Evolutionary conservation across 345 rosid species (phyloP).

Genomic region (Limnanthes douglasii): DNA sequence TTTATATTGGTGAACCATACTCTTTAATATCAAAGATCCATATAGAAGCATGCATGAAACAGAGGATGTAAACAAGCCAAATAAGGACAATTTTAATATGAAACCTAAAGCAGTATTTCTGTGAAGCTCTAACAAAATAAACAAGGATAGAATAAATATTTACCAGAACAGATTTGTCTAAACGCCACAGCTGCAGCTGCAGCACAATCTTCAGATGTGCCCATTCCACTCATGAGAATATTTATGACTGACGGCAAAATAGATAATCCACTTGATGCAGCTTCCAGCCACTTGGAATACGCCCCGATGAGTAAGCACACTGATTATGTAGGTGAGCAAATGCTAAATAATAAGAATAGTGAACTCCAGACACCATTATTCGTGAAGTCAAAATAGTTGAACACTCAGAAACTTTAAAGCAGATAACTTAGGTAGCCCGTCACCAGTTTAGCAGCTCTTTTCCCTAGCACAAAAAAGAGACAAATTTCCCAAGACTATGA

Average conservation of each 20-base stretch:
- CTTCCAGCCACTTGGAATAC: slow-evolving; percentile 92
- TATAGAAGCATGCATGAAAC: no score
- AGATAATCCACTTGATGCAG: slow-evolving; percentile 59
- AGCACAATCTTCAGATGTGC: slow-evolving; percentile 88
- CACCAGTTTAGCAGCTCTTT: slow-evolving; percentile 6
- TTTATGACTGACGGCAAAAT: slow-evolving; percentile 58
- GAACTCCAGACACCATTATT: slow-evolving; percentile 3
- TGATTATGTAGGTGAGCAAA: slow-evolving; percentile 19
- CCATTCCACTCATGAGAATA: slow-evolving; percentile 82
- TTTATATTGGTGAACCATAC: not conserved
- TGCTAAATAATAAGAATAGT: slow-evolving; percentile 5
- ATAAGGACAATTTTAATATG: not conserved
- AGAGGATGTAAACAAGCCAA: no score
- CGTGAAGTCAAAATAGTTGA: not conserved
- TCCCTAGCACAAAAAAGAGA: slow-evolving; percentile 5
- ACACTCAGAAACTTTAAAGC: no score
- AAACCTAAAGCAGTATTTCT: not conserved
- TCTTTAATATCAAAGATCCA: no score
- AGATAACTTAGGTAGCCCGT: slow-evolving; percentile 7
- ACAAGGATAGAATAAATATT: not conserved
- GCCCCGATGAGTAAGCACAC: slow-evolving; percentile 97
- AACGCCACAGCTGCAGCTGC: slow-evolving; percentile 98
- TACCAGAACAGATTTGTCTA: slow-evolving; percentile 90
- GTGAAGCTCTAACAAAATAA: not conserved
- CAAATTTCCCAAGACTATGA: not conserved